These are phyloP conservation scores for Corniculantispora saksenae DNA, from an alignment of 2,329 filamentous ascomycete species.

Conservation along the genomic window DNA sequence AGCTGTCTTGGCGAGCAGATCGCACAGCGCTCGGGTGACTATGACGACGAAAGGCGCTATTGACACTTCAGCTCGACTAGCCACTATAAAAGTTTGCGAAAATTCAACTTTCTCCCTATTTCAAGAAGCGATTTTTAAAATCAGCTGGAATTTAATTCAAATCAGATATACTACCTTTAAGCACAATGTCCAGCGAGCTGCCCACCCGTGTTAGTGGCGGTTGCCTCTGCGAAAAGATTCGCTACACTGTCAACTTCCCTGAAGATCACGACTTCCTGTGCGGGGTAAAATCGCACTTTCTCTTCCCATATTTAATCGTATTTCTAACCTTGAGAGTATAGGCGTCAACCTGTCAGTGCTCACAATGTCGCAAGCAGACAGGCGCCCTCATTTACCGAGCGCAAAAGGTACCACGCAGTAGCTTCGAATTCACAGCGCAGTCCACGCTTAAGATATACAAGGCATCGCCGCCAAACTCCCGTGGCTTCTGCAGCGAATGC, in stretches of 20 bases:
- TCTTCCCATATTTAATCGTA: neutral
- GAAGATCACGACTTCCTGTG: constrained; percentile 44
- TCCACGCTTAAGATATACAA: constrained; percentile 41
- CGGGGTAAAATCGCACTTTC: constrained; percentile 28
- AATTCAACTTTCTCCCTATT: neutral
- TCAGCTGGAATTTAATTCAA: neutral
- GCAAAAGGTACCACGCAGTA: constrained; percentile 38
- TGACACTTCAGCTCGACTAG: neutral
- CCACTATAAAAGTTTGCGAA: neutral
- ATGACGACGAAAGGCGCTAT: constrained; percentile 18
- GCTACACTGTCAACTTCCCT: constrained; percentile 51
- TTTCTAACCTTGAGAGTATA: constrained; percentile 24
- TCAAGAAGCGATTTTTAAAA: neutral
- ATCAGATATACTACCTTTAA: neutral
- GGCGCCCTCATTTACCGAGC: constrained; percentile 47
- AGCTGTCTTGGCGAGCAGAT: neutral
- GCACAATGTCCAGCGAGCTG: constrained; percentile 18
- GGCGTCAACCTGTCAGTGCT: constrained; percentile 55
- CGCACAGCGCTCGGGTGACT: neutral
- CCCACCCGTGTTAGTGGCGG: constrained; percentile 47
- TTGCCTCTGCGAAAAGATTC: constrained; percentile 52
- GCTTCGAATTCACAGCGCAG: constrained; percentile 37
- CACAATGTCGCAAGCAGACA: constrained; percentile 54
- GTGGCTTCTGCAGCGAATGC: constrained; percentile 51
- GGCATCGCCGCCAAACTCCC: constrained; percentile 41